phyloP scores from a whole-genome alignment of 2,329 filamentous ascomycete genomes.

The Ophiostoma sp. region DNA sequence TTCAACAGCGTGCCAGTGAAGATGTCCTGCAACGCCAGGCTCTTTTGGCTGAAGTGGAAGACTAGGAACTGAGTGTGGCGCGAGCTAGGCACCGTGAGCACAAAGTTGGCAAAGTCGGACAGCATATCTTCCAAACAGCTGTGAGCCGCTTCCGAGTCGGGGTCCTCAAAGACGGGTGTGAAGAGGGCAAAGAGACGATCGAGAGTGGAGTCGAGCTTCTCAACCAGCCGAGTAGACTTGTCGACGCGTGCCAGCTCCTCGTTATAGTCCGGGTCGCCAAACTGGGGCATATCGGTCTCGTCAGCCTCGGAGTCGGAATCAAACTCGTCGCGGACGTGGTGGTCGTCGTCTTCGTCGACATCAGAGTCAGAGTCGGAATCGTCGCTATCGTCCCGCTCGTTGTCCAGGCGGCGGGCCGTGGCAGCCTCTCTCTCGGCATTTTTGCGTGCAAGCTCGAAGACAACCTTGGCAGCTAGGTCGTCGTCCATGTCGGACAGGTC shows the following conservation, averaged over 20 bases:
- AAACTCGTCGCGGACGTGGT: slow-evolving; percentile 33
- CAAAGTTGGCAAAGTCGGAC: slow-evolving; percentile 80
- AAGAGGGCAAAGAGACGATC: slow-evolving; percentile 87
- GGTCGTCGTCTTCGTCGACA: not conserved
- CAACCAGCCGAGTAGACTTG: slow-evolving; percentile 75
- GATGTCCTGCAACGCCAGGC: slow-evolving; percentile 73
- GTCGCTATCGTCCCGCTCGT: slow-evolving; percentile 36
- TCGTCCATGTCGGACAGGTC: slow-evolving; percentile 93
- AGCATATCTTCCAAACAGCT: slow-evolving; percentile 77
- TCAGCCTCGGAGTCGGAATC: slow-evolving; percentile 49
- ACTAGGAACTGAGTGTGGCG: slow-evolving; percentile 93
- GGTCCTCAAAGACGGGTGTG: slow-evolving; percentile 67
- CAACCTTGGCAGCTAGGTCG: slow-evolving; percentile 73
- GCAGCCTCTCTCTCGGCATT: not conserved
- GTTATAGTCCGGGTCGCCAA: slow-evolving; percentile 68
- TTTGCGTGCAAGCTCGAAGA: slow-evolving; percentile 50
- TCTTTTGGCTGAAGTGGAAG: slow-evolving; percentile 90
- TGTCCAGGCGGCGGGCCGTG: not conserved
- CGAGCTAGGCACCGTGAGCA: slow-evolving; percentile 87
- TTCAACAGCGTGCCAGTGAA: slow-evolving; percentile 79
- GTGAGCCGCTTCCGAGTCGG: slow-evolving; percentile 67
- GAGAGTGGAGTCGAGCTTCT: slow-evolving; percentile 88
- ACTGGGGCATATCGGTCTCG: slow-evolving; percentile 65
- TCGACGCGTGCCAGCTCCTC: slow-evolving; percentile 65
- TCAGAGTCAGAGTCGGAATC: slow-evolving; percentile 40